These are phyloP conservation scores for Dryadomyces quercus-mongolicae DNA, from an alignment of 2,329 filamentous ascomycete species.

Conservation along the genomic window DNA sequence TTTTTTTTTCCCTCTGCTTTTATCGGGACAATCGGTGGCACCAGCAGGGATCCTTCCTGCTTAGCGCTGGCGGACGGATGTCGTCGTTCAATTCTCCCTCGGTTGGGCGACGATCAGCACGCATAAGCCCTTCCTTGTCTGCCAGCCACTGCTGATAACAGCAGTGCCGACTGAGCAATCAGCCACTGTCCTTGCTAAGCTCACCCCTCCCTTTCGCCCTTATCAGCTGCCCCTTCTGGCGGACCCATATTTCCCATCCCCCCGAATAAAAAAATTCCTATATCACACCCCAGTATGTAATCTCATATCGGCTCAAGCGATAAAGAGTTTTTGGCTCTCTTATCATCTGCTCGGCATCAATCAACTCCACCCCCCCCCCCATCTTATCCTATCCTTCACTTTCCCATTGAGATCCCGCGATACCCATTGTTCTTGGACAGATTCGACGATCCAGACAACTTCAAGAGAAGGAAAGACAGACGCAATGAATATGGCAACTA, in stretches of 20 bases:
- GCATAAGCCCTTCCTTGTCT: neutral
- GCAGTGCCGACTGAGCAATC: neutral
- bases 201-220: slow-evolving; percentile 3
- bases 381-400: slow-evolving; percentile 5
- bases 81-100: neutral
- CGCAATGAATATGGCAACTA: slow-evolving; percentile 30
- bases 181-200: neutral
- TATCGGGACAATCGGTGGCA: neutral
- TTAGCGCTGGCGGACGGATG: neutral
- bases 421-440: neutral
- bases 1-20: neutral
- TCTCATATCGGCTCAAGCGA: slow-evolving; percentile 13
- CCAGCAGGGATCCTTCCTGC: neutral
- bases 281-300: slow-evolving; percentile 10
- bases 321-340: slow-evolving; percentile 14
- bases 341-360: slow-evolving; percentile 11
- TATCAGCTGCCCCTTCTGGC: slow-evolving; percentile 10
- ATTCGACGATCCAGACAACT: neutral
- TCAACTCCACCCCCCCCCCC: slow-evolving; percentile 6
- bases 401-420: slow-evolving; percentile 7
- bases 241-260: slow-evolving; percentile 6
- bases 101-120: neutral
- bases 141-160: neutral
- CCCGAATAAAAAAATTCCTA: slow-evolving; percentile 8
- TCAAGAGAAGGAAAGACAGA: neutral